Conservation (phyloP, 441 rosid genomes). For the Populus hybrid region DNA sequence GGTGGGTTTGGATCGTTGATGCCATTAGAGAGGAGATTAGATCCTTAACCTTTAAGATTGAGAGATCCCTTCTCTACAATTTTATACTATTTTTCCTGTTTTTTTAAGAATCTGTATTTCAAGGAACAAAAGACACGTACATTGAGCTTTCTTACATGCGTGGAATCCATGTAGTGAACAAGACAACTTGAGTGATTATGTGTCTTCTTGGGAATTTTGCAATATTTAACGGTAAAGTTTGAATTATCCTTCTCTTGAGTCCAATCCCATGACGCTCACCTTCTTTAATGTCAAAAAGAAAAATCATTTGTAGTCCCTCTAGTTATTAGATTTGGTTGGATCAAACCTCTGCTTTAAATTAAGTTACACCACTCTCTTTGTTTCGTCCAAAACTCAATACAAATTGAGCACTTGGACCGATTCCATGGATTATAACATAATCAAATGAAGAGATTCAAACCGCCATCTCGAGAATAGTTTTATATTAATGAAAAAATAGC, state of each 20-base stretch:
- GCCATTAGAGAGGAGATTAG: background rate
- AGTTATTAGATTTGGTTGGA: background rate
- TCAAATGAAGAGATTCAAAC: too few species aligned
- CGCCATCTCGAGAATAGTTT: too few species aligned
- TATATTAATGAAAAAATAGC: too few species aligned
- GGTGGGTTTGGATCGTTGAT: background rate
- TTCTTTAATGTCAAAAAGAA: background rate
- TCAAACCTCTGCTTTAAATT: background rate
- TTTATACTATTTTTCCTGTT: background rate
- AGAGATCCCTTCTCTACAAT: constrained; percentile 1
- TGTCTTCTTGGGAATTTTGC: background rate
- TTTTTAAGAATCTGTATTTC: background rate
- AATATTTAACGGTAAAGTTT: background rate
- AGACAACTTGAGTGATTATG: background rate
- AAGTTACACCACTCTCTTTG: too few species aligned
- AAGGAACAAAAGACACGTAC: background rate
- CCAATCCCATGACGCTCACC: background rate
- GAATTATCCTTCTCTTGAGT: background rate
- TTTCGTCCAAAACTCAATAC: too few species aligned
- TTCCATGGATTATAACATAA: too few species aligned
- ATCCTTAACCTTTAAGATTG: background rate
- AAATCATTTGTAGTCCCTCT: background rate
- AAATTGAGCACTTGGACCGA: too few species aligned
- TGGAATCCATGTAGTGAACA: background rate
- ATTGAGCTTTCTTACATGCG: background rate